Conservation (phyloP, 345 rosid species). For the Excoecaria cochinchinensis region DNA sequence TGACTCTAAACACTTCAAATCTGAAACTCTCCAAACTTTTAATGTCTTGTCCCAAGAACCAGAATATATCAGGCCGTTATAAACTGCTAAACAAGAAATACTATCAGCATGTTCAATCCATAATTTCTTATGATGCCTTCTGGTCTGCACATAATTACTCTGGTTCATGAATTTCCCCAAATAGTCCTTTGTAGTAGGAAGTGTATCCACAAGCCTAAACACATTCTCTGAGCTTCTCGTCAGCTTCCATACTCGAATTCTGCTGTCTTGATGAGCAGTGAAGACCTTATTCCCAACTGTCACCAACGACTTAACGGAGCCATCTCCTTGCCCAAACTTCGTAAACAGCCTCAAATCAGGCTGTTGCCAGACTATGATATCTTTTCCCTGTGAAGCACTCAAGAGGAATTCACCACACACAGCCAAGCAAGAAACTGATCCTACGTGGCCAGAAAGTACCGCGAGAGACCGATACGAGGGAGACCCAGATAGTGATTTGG, state of each 20-base stretch:
- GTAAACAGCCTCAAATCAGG: constrained; percentile 86
- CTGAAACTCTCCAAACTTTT: constrained; percentile 33
- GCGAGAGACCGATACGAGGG: constrained; percentile 56
- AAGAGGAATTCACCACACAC: constrained; percentile 85
- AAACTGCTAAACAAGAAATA: constrained; percentile 26
- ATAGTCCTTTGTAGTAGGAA: constrained; percentile 32
- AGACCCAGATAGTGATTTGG: constrained; percentile 34
- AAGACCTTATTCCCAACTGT: constrained; percentile 28
- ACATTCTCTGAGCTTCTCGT: constrained; percentile 33
- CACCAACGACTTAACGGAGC: constrained; percentile 28
- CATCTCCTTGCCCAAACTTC: constrained; percentile 85
- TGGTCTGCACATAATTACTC: constrained; percentile 31
- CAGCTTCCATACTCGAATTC: constrained; percentile 35
- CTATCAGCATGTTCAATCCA: constrained; percentile 38
- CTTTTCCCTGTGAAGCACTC: constrained; percentile 91
- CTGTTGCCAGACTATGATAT: constrained; percentile 97
- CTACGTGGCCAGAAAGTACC: constrained; percentile 70
- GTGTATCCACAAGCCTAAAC: constrained; percentile 27
- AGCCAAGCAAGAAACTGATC: constrained; percentile 85
- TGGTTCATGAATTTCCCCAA: constrained; percentile 34
- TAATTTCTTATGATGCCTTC: constrained; percentile 33
- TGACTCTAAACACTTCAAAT: constrained; percentile 35
- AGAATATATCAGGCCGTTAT: constrained; percentile 24
- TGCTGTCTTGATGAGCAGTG: constrained; percentile 36
- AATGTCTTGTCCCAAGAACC: constrained; percentile 38